A percentile compares a stretch with the other conserved stretches of the same genome.
Conservation (phyloP, 768 basidiomycete genomes). For the Tulasnella sp. region DNA sequence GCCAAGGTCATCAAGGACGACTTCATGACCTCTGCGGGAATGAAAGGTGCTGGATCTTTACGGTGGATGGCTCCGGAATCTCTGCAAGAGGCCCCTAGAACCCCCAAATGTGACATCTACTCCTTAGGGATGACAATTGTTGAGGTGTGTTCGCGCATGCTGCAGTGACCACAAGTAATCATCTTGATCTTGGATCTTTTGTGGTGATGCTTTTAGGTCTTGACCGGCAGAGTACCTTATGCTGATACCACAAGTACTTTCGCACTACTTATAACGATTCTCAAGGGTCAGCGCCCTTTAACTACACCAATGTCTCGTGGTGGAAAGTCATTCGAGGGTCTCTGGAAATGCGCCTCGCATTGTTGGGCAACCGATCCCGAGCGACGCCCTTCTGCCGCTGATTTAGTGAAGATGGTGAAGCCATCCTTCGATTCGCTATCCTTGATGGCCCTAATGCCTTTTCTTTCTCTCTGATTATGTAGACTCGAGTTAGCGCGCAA, state of each 20-base stretch:
- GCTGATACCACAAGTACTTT: neutral
- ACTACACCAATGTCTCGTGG: no score
- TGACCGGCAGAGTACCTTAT: neutral
- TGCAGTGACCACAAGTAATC: neutral
- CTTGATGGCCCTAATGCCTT: no score
- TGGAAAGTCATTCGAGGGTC: no score
- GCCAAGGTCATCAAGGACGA: neutral
- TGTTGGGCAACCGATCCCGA: no score
- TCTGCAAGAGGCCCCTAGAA: neutral
- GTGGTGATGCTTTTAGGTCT: neutral
- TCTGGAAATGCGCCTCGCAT: no score
- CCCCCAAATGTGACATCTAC: slow-evolving; percentile 1
- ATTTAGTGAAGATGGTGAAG: no score
- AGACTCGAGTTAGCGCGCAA: no score
- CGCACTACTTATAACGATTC: neutral
- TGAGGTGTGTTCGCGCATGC: neutral
- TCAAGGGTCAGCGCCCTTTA: neutral
- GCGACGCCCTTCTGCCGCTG: no score
- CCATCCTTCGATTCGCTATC: no score
- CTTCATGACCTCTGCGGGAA: neutral
- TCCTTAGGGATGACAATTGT: slow-evolving; percentile 9
- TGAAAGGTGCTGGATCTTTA: neutral
- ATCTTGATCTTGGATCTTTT: no score
- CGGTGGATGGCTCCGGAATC: neutral
- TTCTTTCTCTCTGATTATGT: no score